Percentiles rank a stretch among this genome's conserved stretches.
Conservation (phyloP, 352 stramenopile species). For the Pythium guiyangense region DNA sequence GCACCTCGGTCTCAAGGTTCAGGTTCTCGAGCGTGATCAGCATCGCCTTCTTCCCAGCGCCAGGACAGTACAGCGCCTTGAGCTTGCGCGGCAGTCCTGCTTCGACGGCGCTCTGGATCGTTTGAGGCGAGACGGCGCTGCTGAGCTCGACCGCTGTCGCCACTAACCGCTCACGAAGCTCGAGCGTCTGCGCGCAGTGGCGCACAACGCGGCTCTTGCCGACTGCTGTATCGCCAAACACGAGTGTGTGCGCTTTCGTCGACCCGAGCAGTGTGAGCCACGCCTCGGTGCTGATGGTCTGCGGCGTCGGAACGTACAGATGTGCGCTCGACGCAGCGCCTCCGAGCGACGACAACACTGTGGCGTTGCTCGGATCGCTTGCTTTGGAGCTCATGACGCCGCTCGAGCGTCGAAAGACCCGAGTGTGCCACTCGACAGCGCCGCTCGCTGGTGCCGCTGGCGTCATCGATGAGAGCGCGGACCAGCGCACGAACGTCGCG, state of each 20-base stretch:
- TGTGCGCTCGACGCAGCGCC: constrained; percentile 11
- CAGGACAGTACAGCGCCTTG: constrained; percentile 50
- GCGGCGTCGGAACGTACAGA: constrained; percentile 45
- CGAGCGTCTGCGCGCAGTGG: constrained; percentile 30
- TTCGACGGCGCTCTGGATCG: constrained; percentile 38
- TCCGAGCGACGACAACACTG: background rate
- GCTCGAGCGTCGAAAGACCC: constrained; percentile 22
- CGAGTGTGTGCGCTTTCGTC: constrained; percentile 38
- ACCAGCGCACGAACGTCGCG: constrained; percentile 26
- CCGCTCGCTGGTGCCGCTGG: constrained; percentile 5
- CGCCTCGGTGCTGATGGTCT: constrained; percentile 26
- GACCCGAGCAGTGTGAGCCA: constrained; percentile 33
- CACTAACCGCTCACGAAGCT: constrained; percentile 27
- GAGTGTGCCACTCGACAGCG: constrained; percentile 21
- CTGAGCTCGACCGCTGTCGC: constrained; percentile 31
- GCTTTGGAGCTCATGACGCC: background rate
- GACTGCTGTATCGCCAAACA: constrained; percentile 39
- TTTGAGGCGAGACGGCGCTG: constrained; percentile 10
- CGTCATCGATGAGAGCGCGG: constrained; percentile 7
- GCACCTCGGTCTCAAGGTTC: constrained; percentile 48
- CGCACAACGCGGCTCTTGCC: constrained; percentile 49
- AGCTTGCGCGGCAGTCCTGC: constrained; percentile 41
- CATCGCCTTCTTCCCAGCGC: constrained; percentile 34
- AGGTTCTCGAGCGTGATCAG: constrained; percentile 56
- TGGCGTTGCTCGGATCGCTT: background rate